Evolutionary conservation across 345 rosid genomes (phyloP).

Genomic region (Salix arbutifolia): DNA sequence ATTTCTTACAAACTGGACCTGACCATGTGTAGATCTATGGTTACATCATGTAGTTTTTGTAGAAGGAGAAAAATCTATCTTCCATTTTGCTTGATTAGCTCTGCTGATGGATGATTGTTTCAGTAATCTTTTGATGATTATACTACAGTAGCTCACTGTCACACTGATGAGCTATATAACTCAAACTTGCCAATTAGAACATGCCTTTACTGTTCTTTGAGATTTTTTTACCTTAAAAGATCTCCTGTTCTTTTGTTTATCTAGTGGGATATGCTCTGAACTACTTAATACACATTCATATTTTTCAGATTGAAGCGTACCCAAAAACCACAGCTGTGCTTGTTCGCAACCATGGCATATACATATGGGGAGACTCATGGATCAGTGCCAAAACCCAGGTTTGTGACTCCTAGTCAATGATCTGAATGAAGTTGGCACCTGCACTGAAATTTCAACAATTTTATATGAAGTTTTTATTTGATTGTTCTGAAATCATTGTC

Average conservation of each 20-base stretch:
- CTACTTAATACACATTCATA: not conserved
- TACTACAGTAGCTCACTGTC: not conserved
- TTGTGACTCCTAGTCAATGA: slow-evolving; percentile 7
- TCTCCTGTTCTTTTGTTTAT: not conserved
- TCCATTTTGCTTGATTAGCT: not conserved
- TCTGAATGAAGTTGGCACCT: not conserved
- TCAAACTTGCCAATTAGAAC: not conserved
- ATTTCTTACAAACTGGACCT: not conserved
- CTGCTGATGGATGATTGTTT: not conserved
- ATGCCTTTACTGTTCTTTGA: not conserved
- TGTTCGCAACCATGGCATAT: slow-evolving; percentile 92
- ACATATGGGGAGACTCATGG: slow-evolving; percentile 97
- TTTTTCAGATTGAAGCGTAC: slow-evolving; percentile 68
- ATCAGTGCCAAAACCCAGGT: slow-evolving; percentile 99
- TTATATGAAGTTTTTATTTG: not conserved
- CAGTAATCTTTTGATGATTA: not conserved
- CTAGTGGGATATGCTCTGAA: slow-evolving; percentile 2
- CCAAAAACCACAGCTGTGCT: slow-evolving; percentile 94
- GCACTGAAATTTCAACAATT: not conserved
- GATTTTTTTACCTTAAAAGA: not conserved
- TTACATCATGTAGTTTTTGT: not conserved
- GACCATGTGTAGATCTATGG: not conserved
- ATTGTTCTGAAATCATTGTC: not conserved
- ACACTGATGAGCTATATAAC: not conserved
- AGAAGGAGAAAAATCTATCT: not conserved